Evolutionary conservation across 2,329 filamentous ascomycete species (phyloP), one percentile per base, ranked within the genome.

Genomic region (Colletotrichum eremochloae): DNA sequence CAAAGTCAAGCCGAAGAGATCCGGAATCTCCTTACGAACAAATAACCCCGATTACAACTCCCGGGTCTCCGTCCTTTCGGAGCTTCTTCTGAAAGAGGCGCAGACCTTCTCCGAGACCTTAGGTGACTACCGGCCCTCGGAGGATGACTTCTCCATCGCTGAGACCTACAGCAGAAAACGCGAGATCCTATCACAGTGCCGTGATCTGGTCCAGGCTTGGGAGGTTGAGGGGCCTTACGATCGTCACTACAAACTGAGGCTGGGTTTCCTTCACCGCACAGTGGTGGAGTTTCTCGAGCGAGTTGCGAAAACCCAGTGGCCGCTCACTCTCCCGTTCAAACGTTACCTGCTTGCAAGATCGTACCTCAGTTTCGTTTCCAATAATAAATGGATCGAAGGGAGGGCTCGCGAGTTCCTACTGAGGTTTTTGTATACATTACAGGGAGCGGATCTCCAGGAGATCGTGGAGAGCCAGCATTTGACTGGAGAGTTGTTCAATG

Each of bases 221-320:
- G 36, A 67, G 11, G n/a, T 50, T 18, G n/a, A 1, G 18, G 55
- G 33, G 20, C 15, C 29, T 1, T 20, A 20, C 24, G 24, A 2
- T 3, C 40, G 2, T 5, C 9, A 50, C 9, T 44, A 40, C 48
- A 31, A 31, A 7, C 15, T 57, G 5, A 61, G 52, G 14, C 7
- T 69, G 18, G 61, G 67, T 2, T 69, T 65, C 36, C 20, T 69
- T 7, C 61, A 69, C 24, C 44, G 61, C 8, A 69, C 67, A 12
- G 61, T 60, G 1, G 15, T 65, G 5, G 67, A 69, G 2, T 69
- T 69, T n/a, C 57, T 68, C 2, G 36, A 14, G 53, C 33, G 42
- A 15, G 11, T 11, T 42, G 29, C 11, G 5, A 24, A 9, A 2
- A 11, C 11, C 14, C 36, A 31, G 46, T 38, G 11, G 44, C 36